These are phyloP conservation scores for Trichosporon faecale DNA, from an alignment of 1,284 basidiomycete genomes.

Conservation along the genomic window DNA sequence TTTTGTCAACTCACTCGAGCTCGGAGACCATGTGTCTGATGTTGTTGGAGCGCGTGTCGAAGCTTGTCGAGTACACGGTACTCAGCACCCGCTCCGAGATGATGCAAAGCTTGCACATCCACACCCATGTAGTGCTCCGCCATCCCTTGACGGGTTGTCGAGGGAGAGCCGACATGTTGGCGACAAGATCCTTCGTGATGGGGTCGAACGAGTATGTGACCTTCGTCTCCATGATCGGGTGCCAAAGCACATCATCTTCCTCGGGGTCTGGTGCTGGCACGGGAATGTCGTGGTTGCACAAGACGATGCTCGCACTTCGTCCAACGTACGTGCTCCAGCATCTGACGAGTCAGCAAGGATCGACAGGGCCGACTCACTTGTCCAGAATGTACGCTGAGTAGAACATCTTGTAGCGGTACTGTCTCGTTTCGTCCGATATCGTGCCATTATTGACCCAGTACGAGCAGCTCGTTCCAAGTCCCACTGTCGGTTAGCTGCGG, in stretches of 20 bases:
- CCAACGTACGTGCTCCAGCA: conserved; percentile 39
- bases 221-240: conserved; percentile 20
- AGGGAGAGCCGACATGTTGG: conserved; percentile 6
- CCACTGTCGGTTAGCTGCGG: conserved; percentile 26
- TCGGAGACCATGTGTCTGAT: conserved; percentile 22
- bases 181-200: conserved; percentile 13
- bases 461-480: conserved; percentile 36
- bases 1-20: conserved; percentile 15
- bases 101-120: conserved; percentile 25
- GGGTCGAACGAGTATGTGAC: conserved; percentile 15
- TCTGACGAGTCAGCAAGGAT: neutral
- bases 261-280: conserved; percentile 20
- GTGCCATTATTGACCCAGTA: conserved; percentile 33
- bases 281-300: conserved; percentile 28
- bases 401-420: conserved; percentile 32
- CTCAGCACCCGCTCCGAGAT: conserved; percentile 27
- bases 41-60: conserved; percentile 18
- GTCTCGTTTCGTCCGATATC: conserved; percentile 31
- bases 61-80: conserved; percentile 24
- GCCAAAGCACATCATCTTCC: conserved; percentile 26
- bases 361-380: conserved; percentile 22
- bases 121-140: conserved; percentile 27
- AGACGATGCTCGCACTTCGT: conserved; percentile 22
- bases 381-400: conserved; percentile 32
- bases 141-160: conserved; percentile 24